Evolutionary conservation across 139 green algal genomes (phyloP).

Genomic region (Coelastrella sp.): DNA sequence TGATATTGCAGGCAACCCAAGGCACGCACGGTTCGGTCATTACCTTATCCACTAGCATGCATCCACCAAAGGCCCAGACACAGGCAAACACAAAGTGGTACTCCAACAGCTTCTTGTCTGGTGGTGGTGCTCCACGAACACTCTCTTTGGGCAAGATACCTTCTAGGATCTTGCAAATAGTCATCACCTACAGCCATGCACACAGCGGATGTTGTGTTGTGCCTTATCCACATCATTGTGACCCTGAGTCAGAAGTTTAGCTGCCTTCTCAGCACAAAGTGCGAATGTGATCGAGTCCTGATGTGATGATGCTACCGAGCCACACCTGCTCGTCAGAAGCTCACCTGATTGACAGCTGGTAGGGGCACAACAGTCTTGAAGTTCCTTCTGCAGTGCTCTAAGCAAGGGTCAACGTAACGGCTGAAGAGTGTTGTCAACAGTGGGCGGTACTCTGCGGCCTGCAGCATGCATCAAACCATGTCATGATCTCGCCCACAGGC

Average conservation of each 20-base stretch:
- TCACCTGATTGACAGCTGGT: conserved; percentile 72
- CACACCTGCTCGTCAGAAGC: no score
- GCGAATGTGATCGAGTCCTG: no score
- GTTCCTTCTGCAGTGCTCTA: conserved; percentile 90
- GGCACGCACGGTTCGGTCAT: no score
- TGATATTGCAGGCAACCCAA: no score
- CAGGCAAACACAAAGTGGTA: conserved; percentile 94
- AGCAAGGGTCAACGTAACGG: conserved; percentile 85
- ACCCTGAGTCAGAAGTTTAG: not conserved
- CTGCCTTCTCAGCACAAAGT: not conserved
- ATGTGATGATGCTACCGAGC: no score
- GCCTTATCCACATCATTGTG: no score
- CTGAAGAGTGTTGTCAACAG: conserved; percentile 89
- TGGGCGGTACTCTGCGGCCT: conserved; percentile 76
- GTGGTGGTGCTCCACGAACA: conserved; percentile 72
- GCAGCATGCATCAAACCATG: no score
- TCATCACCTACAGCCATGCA: conserved; percentile 73
- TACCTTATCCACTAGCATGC: conserved; percentile 86
- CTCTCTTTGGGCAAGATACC: conserved; percentile 87
- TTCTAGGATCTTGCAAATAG: conserved; percentile 95
- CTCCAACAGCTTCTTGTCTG: conserved; percentile 90
- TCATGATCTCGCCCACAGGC: no score
- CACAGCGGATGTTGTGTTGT: no score
- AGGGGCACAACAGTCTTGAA: conserved; percentile 88
- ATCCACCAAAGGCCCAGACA: conserved; percentile 94